phyloP scores from a whole-genome alignment of 2,329 filamentous ascomycete species.

The Cercospora zeae-maydis region DNA sequence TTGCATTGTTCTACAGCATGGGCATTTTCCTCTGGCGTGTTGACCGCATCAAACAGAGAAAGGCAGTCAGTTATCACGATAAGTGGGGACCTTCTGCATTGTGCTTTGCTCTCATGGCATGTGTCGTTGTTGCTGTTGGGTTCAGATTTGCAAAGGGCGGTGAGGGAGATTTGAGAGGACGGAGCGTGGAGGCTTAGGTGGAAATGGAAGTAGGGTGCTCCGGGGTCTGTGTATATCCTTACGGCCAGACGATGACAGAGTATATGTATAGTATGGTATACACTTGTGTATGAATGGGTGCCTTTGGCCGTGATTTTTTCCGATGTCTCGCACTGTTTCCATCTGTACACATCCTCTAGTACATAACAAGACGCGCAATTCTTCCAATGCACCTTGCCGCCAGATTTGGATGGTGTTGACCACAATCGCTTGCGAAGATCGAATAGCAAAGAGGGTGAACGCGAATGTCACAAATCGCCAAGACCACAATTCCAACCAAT shows the following conservation, averaged over 20 bases:
- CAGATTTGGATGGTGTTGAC: too few species aligned
- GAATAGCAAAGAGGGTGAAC: not conserved
- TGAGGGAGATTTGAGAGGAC: conserved; percentile 42
- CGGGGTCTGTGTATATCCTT: not conserved
- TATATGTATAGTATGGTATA: not conserved
- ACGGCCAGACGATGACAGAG: not conserved
- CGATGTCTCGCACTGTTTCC: not conserved
- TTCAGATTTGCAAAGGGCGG: conserved; percentile 63
- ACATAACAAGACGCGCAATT: not conserved
- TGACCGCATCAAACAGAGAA: conserved; percentile 74
- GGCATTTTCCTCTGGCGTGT: conserved; percentile 85
- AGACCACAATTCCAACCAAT: not conserved
- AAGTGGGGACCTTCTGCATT: conserved; percentile 77
- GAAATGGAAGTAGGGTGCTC: too few species aligned
- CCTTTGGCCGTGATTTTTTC: not conserved
- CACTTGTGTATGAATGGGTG: not conserved
- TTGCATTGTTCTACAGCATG: conserved; percentile 78
- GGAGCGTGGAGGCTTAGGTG: not conserved
- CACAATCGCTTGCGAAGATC: too few species aligned
- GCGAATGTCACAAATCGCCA: not conserved
- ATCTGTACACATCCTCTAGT: not conserved
- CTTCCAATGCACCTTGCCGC: too few species aligned
- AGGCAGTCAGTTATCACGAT: conserved; percentile 89
- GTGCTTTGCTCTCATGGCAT: conserved; percentile 66
- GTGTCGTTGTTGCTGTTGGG: conserved; percentile 75